Conservation (phyloP, 371 early-diverging fungal species). For the Conidiobolus incongruus region DNA sequence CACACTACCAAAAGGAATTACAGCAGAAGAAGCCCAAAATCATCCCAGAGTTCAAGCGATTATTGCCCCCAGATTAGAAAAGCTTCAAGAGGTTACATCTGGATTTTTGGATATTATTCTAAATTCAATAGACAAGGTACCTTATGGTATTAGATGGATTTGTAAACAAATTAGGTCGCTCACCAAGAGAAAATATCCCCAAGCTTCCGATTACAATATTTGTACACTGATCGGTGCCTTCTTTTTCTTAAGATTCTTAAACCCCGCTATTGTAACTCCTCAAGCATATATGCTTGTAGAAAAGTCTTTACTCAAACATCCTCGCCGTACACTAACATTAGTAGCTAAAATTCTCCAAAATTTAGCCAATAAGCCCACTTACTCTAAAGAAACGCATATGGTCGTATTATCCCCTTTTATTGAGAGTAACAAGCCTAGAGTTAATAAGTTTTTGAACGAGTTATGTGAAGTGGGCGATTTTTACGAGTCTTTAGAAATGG, state of each 20-base stretch:
- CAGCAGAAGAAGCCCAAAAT: slow-evolving; percentile 50
- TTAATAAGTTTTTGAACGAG: slow-evolving; percentile 69
- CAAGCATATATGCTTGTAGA: slow-evolving; percentile 86
- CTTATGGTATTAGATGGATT: slow-evolving; percentile 96
- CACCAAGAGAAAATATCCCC: slow-evolving; percentile 78
- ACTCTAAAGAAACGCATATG: slow-evolving; percentile 86
- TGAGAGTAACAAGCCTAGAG: slow-evolving; percentile 61
- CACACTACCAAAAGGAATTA: slow-evolving; percentile 36
- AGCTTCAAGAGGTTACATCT: slow-evolving; percentile 66
- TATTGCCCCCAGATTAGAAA: slow-evolving; percentile 55
- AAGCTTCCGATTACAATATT: slow-evolving; percentile 65
- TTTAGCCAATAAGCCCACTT: slow-evolving; percentile 81
- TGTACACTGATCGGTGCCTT: slow-evolving; percentile 92
- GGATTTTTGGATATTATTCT: slow-evolving; percentile 66
- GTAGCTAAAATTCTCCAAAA: slow-evolving; percentile 86
- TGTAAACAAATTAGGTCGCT: slow-evolving; percentile 88
- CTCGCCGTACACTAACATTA: slow-evolving; percentile 72
- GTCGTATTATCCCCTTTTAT: slow-evolving; percentile 66
- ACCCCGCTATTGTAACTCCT: slow-evolving; percentile 92
- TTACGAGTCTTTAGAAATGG: slow-evolving; percentile 88
- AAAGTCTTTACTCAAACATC: slow-evolving; percentile 46
- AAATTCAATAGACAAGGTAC: slow-evolving; percentile 50
- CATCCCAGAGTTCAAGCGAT: slow-evolving; percentile 62
- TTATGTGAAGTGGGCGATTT: slow-evolving; percentile 89
- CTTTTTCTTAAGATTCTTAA: slow-evolving; percentile 89